Conservation (phyloP, 208 protist species). For the Leishmania tropica region DNA sequence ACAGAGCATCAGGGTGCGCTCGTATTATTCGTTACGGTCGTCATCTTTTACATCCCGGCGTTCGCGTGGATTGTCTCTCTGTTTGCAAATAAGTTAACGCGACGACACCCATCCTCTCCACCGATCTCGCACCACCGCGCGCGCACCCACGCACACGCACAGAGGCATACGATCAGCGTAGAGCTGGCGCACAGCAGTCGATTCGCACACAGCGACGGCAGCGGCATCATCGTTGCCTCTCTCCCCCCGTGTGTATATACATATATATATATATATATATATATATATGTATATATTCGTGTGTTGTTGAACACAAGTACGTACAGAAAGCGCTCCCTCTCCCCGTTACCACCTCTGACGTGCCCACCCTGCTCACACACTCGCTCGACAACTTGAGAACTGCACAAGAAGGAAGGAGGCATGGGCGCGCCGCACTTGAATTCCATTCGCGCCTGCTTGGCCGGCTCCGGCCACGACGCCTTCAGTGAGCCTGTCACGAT, state of each 20-base stretch:
- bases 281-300: neutral
- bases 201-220: neutral
- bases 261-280: neutral
- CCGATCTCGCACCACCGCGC: neutral
- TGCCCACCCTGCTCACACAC: neutral
- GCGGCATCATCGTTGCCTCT: neutral
- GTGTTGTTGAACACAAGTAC: neutral
- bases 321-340: neutral
- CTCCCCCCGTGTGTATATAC: neutral
- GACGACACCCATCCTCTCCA: neutral
- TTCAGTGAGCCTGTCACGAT: slow-evolving; percentile 53
- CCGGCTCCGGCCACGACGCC: slow-evolving; percentile 57
- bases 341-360: neutral
- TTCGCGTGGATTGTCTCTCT: neutral
- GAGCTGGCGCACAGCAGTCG: neutral
- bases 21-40: neutral
- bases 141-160: neutral
- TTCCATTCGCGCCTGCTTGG: slow-evolving; percentile 67
- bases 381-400: neutral
- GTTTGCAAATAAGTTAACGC: neutral
- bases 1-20: neutral
- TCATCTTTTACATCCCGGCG: neutral
- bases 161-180: neutral
- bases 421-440: slow-evolving; percentile 17
- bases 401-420: neutral